phyloP scores from a whole-genome alignment of 2,329 filamentous ascomycete species.

The Fusarium redolens region DNA sequence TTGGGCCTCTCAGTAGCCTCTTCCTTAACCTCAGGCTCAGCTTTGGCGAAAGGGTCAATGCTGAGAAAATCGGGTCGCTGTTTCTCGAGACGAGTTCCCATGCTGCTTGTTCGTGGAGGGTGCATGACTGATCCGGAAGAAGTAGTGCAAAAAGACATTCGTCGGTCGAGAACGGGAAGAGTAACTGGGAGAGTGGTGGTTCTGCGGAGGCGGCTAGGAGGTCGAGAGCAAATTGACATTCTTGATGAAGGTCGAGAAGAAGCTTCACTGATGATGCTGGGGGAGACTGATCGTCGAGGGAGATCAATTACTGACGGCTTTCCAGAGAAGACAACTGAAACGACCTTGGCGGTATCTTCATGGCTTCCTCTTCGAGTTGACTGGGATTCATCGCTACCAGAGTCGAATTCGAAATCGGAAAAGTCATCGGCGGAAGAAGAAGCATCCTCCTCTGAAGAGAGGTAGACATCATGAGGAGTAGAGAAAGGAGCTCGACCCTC shows the following conservation, averaged over 20 bases:
- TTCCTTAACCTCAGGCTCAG: slow-evolving; percentile 44
- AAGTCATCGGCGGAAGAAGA: slow-evolving; percentile 71
- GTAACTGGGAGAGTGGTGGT: slow-evolving; percentile 51
- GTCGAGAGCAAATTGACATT: slow-evolving; percentile 31
- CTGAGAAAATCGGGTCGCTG: slow-evolving; percentile 61
- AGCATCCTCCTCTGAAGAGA: slow-evolving; percentile 74
- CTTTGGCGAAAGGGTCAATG: slow-evolving; percentile 63
- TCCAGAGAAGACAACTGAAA: slow-evolving; percentile 69
- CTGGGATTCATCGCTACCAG: slow-evolving; percentile 52
- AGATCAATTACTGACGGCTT: slow-evolving; percentile 69
- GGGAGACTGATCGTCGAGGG: slow-evolving; percentile 57
- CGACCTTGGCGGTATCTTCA: slow-evolving; percentile 67
- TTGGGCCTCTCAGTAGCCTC: slow-evolving; percentile 49
- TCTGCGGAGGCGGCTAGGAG: slow-evolving; percentile 44
- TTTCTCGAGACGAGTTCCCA: slow-evolving; percentile 52
- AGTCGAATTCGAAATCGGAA: slow-evolving; percentile 66
- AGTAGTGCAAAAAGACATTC: slow-evolving; percentile 50
- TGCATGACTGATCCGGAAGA: slow-evolving; percentile 50
- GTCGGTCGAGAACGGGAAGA: slow-evolving; percentile 48
- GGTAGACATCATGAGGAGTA: slow-evolving; percentile 68
- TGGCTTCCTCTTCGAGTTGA: slow-evolving; percentile 55
- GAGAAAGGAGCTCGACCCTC: slow-evolving; percentile 48
- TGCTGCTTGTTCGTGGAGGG: slow-evolving; percentile 58
- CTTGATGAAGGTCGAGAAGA: slow-evolving; percentile 43
- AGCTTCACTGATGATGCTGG: slow-evolving; percentile 49